Evolutionary conservation across 805 yeast genomes (phyloP), one percentile per base, ranked within the genome.

Genomic region (Metschnikowia amazonensis): DNA sequence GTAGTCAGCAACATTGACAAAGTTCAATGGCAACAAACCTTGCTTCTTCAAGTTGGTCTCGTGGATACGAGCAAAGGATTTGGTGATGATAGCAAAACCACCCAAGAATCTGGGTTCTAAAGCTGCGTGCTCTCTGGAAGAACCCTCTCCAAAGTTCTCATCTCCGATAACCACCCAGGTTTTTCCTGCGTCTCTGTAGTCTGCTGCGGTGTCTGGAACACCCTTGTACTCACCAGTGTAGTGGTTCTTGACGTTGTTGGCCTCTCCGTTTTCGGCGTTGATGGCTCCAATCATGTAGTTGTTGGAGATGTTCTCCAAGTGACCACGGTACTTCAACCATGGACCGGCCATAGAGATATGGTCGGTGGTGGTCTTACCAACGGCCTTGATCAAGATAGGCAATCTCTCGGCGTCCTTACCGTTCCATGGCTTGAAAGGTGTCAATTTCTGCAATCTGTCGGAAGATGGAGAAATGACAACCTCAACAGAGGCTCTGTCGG

Each of bases 301-400:
- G 82, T 92, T 89, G 59, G 97, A 89, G 67, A 92, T 94, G 84
- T 92, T 92, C 79, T 89, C 92, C 77, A 92, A 81, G 79, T 92
- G 99, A 75, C 99, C 99, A 81, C 97, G 88, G 92, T 92, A 92
- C 79, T 92, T 92, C 81, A 92, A 86, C 99, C 99, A 92, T 67
- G 98, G 97, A 76, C 99, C 99, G 67, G 99, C 99, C 95, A 89
- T 90, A 64, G 98, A 92, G 65, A 92, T 92, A 77, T 92, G 99
- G 78, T 92, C 99, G 61, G 99, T 92, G 63, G 99, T 92, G 70
- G 97, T 90, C 82, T 92, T 92, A 77, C 97, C 98, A 53, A 84
- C 77, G 59, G 97, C 87, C 79, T 94, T 92, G 75, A 92, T 88
- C 75, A 92, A 83, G 62, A 92, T 92, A 73, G 97, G 97, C 79